Percentiles rank a stretch among this genome's conserved stretches.
Conservation (phyloP, 805 yeast genomes). For the Kuraishia hungarica region DNA sequence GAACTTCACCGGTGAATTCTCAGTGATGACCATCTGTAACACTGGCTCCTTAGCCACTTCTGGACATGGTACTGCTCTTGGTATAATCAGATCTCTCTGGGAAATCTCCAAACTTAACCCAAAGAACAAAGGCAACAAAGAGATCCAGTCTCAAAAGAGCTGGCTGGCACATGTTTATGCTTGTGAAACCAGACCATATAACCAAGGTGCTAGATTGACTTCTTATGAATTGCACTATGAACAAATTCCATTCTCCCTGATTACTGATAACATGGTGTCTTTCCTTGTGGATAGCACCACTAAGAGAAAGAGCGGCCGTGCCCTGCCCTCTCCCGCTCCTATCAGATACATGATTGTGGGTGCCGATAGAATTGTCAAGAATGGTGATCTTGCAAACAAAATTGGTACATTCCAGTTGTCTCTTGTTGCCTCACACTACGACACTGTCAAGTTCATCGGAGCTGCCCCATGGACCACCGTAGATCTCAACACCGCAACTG, state of each 20-base stretch:
- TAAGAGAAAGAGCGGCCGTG: conserved; percentile 14
- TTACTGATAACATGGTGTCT: conserved; percentile 89
- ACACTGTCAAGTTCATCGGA: conserved; percentile 73
- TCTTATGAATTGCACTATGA: conserved; percentile 87
- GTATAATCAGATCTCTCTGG: conserved; percentile 75
- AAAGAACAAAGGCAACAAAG: not conserved
- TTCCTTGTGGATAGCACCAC: conserved; percentile 50
- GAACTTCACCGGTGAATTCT: conserved; percentile 53
- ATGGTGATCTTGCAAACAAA: conserved; percentile 95
- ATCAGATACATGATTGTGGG: conserved; percentile 87
- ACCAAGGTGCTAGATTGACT: conserved; percentile 91
- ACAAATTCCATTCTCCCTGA: conserved; percentile 75
- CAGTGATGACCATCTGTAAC: conserved; percentile 88
- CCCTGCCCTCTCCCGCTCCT: conserved; percentile 39
- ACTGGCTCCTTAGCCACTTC: conserved; percentile 97
- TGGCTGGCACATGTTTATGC: conserved; percentile 70
- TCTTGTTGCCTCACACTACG: conserved; percentile 52
- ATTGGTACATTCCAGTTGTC: conserved; percentile 93
- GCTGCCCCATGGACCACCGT: conserved; percentile 95
- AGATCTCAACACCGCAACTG: conserved; percentile 57
- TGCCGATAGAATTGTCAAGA: conserved; percentile 86
- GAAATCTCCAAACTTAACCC: conserved; percentile 23
- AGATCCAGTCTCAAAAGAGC: conserved; percentile 20
- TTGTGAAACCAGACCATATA: conserved; percentile 92
- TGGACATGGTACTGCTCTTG: conserved; percentile 95